These are phyloP conservation scores for Chaetothyriales sp. DNA, from an alignment of 2,329 filamentous ascomycete species.

Conservation along the genomic window DNA sequence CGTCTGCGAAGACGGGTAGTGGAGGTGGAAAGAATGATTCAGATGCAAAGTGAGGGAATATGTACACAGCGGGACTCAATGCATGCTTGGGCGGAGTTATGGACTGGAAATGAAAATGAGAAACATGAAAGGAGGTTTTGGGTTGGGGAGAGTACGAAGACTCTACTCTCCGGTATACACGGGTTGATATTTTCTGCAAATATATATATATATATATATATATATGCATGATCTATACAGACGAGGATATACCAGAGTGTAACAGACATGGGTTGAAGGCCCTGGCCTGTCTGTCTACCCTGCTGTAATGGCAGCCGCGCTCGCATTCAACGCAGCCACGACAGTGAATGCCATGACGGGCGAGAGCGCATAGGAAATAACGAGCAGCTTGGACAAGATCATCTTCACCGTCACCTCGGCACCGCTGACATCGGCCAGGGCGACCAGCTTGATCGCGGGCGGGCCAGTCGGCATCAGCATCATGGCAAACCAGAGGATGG, in stretches of 20 bases:
- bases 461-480: conserved; percentile 45
- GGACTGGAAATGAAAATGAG: too few relatives aligned
- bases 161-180: too few relatives aligned
- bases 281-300: too few relatives aligned
- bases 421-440: conserved; percentile 29
- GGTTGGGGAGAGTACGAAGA: too few relatives aligned
- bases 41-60: not conserved
- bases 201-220: not conserved
- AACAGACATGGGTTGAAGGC: not conserved
- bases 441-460: conserved; percentile 39
- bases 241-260: not conserved
- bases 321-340: conserved; percentile 3
- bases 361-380: conserved; percentile 15
- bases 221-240: not conserved
- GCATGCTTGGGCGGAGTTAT: too few relatives aligned
- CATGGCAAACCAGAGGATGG: conserved; percentile 51
- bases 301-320: not conserved
- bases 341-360: conserved; percentile 12
- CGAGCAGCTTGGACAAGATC: conserved; percentile 38
- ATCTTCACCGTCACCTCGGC: conserved; percentile 36
- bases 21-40: not conserved
- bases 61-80: too few relatives aligned
- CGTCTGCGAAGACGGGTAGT: not conserved
- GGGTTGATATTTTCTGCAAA: not conserved
- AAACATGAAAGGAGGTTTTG: too few relatives aligned